Base-by-base conservation (phyloP, 129 eudicot genomes). In the Heracleum sosnowskyi region DNA sequence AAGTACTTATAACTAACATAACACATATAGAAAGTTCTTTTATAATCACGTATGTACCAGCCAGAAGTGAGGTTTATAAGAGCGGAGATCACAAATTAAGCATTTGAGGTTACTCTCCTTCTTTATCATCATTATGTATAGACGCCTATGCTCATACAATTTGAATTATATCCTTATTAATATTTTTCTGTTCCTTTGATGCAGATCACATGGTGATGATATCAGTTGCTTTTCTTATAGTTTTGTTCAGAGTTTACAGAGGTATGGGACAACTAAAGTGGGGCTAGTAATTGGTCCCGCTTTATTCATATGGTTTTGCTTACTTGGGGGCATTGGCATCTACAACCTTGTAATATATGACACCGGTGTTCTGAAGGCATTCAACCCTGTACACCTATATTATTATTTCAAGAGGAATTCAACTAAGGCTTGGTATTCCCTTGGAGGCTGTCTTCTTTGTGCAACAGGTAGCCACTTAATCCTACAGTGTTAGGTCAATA, bases 171-270 rank as follows among this genome's bases (percentile, higher is more conserved):
- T n/a, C n/a, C n/a, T 11, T 76, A 51, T 55, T 26, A 76, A 49
- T 18, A 2, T 16, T 15, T 76, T 16, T 0, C 16, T 60, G 73
- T 36, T 53, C 75, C n/a, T 33, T 35, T 34, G 26, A 35, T 88
- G 97, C 99, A 95, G 99, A 88, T 83, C 89, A 90, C 10, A 96
- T 92, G 77, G 86, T 90, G 92, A 95, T 90, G 99, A 87, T 95
- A 79, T 89, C 97, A 44, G 96, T 91, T 49, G 97, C 96, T 80
- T 90, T 80, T 87, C 97, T 95, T 76, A 80, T 95, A 75, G 85
- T 95, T 77, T 81, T 95, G 79, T 95, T 95, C 90, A n/a, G n/a
- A 95, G 97, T 79, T 85, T 91, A 70, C 97, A 95, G 81, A 88
- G 79, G 79, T 87, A 91, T 76, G 99, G 99, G 69, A 95, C 99